Evolutionary conservation across 1,284 basidiomycete genomes (phyloP).

Genomic region (Spongiforma sp.): DNA sequence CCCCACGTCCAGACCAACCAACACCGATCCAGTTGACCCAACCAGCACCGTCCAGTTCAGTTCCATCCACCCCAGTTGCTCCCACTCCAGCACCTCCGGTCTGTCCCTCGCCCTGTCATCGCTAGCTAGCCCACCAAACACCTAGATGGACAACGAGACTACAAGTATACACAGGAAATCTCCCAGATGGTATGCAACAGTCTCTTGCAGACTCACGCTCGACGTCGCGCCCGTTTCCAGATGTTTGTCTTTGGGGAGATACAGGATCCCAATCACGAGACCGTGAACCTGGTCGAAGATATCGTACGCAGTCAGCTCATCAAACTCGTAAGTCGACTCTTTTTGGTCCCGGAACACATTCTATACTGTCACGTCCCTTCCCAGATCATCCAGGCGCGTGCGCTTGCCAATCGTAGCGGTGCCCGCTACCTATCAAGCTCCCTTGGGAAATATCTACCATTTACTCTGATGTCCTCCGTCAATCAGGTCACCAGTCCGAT

Average conservation of each 20-base stretch:
- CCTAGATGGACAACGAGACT: slow-evolving; percentile 48
- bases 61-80: slow-evolving; percentile 30
- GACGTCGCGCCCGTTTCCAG: slow-evolving; percentile 50
- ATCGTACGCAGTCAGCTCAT: slow-evolving; percentile 94
- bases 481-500: slow-evolving; percentile 78
- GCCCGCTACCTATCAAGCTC: slow-evolving; percentile 88
- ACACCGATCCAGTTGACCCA: slow-evolving; percentile 25
- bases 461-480: slow-evolving; percentile 83
- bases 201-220: no score
- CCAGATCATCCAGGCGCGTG: slow-evolving; percentile 91
- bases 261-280: slow-evolving; percentile 87
- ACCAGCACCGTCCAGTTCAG: slow-evolving; percentile 16
- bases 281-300: slow-evolving; percentile 93
- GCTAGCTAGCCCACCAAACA: slow-evolving; percentile 21
- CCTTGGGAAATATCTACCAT: slow-evolving; percentile 97
- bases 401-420: slow-evolving; percentile 80
- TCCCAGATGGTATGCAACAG: slow-evolving; percentile 79
- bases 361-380: background rate
- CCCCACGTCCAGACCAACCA: slow-evolving; percentile 31
- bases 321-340: slow-evolving; percentile 76
- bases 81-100: slow-evolving; percentile 12
- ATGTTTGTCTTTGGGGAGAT: slow-evolving; percentile 99
- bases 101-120: slow-evolving; percentile 10
- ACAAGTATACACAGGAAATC: slow-evolving; percentile 79
- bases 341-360: background rate